phyloP scores from a whole-genome alignment of 2,329 filamentous ascomycete genomes.

The Colletotrichum eremochloae region DNA sequence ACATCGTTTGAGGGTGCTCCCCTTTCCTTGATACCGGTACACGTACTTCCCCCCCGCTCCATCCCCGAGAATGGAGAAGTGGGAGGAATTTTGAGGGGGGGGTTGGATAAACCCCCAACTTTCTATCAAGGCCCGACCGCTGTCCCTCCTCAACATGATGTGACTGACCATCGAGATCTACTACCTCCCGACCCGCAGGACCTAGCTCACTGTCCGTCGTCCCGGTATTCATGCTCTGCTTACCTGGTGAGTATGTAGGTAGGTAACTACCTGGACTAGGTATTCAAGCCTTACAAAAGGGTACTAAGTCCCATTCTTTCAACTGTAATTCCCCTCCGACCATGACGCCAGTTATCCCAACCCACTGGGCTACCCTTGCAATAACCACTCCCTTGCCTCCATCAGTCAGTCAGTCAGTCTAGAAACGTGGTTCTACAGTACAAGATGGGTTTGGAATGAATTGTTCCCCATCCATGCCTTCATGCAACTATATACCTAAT shows the following conservation, averaged over 20 bases:
- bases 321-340: not conserved
- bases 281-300: not conserved
- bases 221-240: not conserved
- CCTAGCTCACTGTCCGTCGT: not conserved
- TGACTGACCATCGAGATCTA: not conserved
- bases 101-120: not conserved
- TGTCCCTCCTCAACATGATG: too few relatives aligned
- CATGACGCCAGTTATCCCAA: not conserved
- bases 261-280: not conserved
- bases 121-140: not conserved
- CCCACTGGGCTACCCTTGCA: not conserved
- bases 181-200: not conserved
- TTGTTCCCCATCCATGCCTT: too few relatives aligned
- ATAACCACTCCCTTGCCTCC: not conserved
- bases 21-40: not conserved
- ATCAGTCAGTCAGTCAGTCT: too few relatives aligned
- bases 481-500: not conserved
- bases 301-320: not conserved
- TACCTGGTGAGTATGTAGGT: not conserved
- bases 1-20: not conserved
- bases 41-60: too few relatives aligned
- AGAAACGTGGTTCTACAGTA: not conserved
- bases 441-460: not conserved
- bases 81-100: not conserved
- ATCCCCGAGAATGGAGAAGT: not conserved